These are phyloP conservation scores for Cenchrus fungigraminus DNA, from an alignment of 176 grass and related monocot genomes.

Conservation along the genomic window DNA sequence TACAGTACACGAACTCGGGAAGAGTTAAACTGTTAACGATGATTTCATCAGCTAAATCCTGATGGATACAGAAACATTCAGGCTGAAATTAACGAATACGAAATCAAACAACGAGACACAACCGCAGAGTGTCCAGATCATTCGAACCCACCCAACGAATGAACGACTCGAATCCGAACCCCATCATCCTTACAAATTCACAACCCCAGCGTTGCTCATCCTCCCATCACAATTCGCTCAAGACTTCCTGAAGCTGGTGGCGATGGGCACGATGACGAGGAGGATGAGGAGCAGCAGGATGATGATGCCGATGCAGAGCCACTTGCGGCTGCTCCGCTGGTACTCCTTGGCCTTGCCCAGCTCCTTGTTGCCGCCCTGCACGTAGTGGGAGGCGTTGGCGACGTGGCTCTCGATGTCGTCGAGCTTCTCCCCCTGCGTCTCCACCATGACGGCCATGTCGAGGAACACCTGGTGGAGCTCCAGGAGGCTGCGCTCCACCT, in stretches of 20 bases:
- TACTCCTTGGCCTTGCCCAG: conserved; percentile 69
- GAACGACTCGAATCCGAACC: background rate
- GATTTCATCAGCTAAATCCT: conserved; percentile 50
- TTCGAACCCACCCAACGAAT: background rate
- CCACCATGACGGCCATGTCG: conserved; percentile 91
- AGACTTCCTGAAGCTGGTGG: conserved; percentile 66
- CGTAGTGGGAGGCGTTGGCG: conserved; percentile 72
- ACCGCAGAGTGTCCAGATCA: conserved; percentile 39
- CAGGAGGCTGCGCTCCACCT: conserved; percentile 82
- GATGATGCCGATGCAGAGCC: conserved; percentile 85
- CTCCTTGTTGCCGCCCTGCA: conserved; percentile 76
- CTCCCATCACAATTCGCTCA: conserved; percentile 27
- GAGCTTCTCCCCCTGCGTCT: conserved; percentile 77
- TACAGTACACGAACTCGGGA: background rate
- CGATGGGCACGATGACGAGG: conserved; percentile 72
- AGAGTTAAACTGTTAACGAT: conserved; percentile 3
- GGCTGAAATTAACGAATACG: conserved; percentile 34
- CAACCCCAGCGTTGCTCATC: background rate
- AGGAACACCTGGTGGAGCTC: conserved; percentile 95
- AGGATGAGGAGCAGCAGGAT: conserved; percentile 76
- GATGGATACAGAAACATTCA: conserved; percentile 41
- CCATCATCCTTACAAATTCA: conserved; percentile 12
- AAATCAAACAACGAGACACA: conserved; percentile 60
- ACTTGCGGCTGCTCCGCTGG: conserved; percentile 85
- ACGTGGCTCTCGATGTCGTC: conserved; percentile 85